phyloP scores from a whole-genome alignment of 179 eudicot genomes.

The Silene noctiflora region DNA sequence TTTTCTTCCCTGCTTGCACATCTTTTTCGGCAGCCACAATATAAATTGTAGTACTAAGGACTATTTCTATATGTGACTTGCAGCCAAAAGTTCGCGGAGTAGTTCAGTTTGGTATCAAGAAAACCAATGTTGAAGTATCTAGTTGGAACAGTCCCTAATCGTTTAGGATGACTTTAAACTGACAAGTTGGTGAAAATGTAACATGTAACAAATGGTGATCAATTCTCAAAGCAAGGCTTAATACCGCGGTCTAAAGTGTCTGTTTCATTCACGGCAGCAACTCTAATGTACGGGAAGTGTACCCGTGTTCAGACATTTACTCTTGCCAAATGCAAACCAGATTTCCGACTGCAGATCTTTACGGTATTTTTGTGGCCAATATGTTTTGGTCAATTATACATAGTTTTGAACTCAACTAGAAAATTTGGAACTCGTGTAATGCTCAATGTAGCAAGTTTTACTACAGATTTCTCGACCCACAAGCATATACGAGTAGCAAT shows the following conservation, averaged over 20 bases:
- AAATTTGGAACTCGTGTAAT: not conserved
- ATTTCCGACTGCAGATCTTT: not conserved
- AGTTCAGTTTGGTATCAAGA: conserved; percentile 25
- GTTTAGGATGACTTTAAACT: conserved; percentile 18
- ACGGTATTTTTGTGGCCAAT: not conserved
- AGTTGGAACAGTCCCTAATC: not conserved
- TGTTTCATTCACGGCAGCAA: not conserved
- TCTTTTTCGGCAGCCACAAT: not conserved
- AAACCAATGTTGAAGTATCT: conserved; percentile 23
- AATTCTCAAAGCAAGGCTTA: not conserved
- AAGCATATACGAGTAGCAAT: not conserved
- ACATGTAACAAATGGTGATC: not conserved
- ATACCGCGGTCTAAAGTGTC: not conserved
- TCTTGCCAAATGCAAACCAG: not conserved
- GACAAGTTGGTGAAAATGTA: conserved; percentile 4
- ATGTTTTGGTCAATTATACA: no score
- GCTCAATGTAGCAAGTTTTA: not conserved
- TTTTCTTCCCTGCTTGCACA: not conserved
- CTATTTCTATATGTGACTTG: not conserved
- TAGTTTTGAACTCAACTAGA: no score
- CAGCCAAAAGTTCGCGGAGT: conserved; percentile 25
- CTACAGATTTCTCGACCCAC: not conserved
- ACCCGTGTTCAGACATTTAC: no score
- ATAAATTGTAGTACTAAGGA: not conserved
- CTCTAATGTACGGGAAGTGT: no score